Conservation (phyloP, 2,329 filamentous ascomycete genomes). For the Pseudogymnoascus sp. region DNA sequence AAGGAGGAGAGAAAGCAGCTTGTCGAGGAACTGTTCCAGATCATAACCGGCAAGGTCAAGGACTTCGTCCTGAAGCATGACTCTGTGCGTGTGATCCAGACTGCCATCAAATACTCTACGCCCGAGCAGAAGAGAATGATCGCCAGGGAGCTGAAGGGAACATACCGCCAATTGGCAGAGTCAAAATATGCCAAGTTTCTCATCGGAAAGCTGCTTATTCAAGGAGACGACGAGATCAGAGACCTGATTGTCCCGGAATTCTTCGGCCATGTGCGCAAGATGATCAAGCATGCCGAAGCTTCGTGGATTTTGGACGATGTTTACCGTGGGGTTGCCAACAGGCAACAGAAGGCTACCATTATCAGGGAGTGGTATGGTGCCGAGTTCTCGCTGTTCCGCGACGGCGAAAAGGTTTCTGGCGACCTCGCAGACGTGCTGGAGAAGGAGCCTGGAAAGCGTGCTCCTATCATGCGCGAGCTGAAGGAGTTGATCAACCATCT, state of each 20-base stretch:
- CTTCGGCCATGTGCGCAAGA: slow-evolving; percentile 81
- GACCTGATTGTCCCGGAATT: slow-evolving; percentile 90
- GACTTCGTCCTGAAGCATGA: slow-evolving; percentile 99
- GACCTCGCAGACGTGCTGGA: slow-evolving; percentile 70
- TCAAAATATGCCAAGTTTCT: slow-evolving; percentile 97
- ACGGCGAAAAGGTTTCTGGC: slow-evolving; percentile 37
- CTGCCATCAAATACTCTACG: slow-evolving; percentile 90
- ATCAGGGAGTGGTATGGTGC: slow-evolving; percentile 94
- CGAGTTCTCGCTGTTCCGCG: slow-evolving; percentile 76
- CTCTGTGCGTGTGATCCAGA: slow-evolving; percentile 91
- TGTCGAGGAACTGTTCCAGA: slow-evolving; percentile 80
- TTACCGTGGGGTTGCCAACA: slow-evolving; percentile 79
- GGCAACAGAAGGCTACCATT: slow-evolving; percentile 74
- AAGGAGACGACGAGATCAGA: slow-evolving; percentile 77
- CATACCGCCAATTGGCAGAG: slow-evolving; percentile 77
- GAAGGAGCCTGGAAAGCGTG: slow-evolving; percentile 73
- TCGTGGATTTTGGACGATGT: slow-evolving; percentile 98
- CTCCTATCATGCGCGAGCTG: slow-evolving; percentile 77
- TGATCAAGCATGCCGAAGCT: slow-evolving; percentile 93
- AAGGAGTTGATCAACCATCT: slow-evolving; percentile 83
- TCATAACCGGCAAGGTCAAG: slow-evolving; percentile 83
- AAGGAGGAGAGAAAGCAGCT: slow-evolving; percentile 80
- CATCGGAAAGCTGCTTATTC: slow-evolving; percentile 90
- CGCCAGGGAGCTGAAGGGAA: slow-evolving; percentile 74
- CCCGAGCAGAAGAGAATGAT: slow-evolving; percentile 78